Evolutionary conservation across 176 grass and related monocot genomes (phyloP), one percentile per base, ranked within the genome.

Genomic region (Oropetium thomaeum): DNA sequence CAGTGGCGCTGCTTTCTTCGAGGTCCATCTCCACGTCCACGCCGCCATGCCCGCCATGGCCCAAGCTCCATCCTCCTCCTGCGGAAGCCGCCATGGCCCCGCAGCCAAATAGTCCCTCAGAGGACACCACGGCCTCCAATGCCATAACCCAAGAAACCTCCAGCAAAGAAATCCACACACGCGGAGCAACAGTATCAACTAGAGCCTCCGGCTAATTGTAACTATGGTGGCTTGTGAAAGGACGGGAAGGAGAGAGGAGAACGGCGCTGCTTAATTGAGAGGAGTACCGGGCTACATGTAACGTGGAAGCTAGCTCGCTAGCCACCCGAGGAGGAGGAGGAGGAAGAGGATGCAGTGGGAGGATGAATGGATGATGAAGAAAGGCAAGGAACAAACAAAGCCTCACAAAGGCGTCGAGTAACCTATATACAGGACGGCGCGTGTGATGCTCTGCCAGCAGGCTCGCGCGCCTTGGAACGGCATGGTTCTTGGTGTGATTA

Each of bases 101-200:
- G 29, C 64, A 45, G 19, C 86, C 85, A 33, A 87, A 82, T 58
- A 82, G 62, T 31, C 79, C 85, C 40, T 75, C 79, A 13, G 90
- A 79, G 77, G 84, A 97, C 72, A 90, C 90, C 54, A 82, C 80
- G 29, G 93, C 87, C 64, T 97, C 90, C 71, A 97, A 78, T 10
- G 90, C 90, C 90, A 97, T 96, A 47, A 31, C 48, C 76, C 58
- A 52, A 64, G 45, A 71, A 81, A 63, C 44, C 80, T 70, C 54
- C 55, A 27, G n/a, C n/a, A n/a, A n/a, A 70, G 53, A 76, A 34
- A 65, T 10, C 17, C 5, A 53, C 16, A 5, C 65, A 68, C 67
- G 33, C 25, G 61, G 34, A 45, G 37, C 66, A 12, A 45, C 15
- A 61, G 13, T n/a, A n/a, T n/a, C 30, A 20, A 59, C 16, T 20